A percentile compares a stretch with the other conserved stretches of the same genome.
Evolutionary conservation across 2,329 filamentous ascomycete species (phyloP).

Genomic region (Madurella mycetomatis): DNA sequence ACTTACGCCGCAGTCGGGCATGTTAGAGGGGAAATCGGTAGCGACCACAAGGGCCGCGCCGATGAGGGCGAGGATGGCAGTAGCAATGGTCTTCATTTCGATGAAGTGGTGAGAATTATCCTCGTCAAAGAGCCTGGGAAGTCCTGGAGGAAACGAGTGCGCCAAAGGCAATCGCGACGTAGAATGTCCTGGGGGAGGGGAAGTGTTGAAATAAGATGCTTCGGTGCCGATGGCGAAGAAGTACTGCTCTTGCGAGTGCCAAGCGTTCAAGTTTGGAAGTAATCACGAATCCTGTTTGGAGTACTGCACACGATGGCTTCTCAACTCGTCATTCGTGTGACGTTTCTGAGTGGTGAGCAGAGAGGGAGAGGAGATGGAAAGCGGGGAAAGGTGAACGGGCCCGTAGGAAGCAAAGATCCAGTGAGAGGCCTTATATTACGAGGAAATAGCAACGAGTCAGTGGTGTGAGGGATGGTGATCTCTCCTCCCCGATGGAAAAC

Average conservation of each 20-base stretch:
- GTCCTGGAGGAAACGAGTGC: constrained; percentile 7
- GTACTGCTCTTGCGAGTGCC: no score
- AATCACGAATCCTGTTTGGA: not conserved
- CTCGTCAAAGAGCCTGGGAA: constrained; percentile 3
- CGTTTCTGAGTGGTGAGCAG: not conserved
- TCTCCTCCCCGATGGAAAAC: constrained; percentile 9
- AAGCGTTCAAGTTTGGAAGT: not conserved
- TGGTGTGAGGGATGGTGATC: constrained; percentile 14
- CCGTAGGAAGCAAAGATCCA: not conserved
- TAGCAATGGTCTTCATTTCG: constrained; percentile 47
- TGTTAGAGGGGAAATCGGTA: constrained; percentile 34
- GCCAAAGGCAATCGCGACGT: not conserved
- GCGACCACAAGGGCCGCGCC: constrained; percentile 41
- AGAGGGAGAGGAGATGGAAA: constrained; percentile 5
- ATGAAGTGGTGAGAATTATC: constrained; percentile 11
- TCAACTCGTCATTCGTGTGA: constrained; percentile 1
- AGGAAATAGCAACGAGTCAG: constrained; percentile 11
- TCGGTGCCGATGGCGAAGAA: no score
- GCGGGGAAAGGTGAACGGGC: not conserved
- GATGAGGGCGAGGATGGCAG: constrained; percentile 37
- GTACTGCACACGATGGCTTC: not conserved
- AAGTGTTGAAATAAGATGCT: not conserved
- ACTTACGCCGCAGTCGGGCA: constrained; percentile 52
- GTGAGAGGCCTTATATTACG: constrained; percentile 16
- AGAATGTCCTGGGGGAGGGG: not conserved